Base-by-base conservation (phyloP, 1,284 basidiomycete genomes). In the Cutaneotrichosporon arboriforme region DNA sequence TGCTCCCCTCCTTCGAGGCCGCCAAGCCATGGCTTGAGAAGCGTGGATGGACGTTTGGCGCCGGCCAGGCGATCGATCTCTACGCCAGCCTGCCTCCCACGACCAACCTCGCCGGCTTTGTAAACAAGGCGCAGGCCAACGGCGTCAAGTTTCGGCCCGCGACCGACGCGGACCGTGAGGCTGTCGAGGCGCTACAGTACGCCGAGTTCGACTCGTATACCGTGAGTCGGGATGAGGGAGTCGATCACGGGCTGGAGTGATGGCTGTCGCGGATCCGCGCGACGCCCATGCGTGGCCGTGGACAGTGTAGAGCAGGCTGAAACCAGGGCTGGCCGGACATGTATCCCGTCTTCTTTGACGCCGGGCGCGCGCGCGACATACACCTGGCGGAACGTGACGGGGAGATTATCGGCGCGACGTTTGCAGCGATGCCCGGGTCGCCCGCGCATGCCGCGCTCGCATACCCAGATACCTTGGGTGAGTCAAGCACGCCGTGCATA, bases 261-360 rank as follows among this genome's bases (percentile, higher is more conserved):
- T n/a, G n/a, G n/a, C n/a, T n/a, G n/a, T n/a, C n/a, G n/a, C n/a
- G n/a, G n/a, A n/a, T n/a, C n/a, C n/a, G n/a, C n/a, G n/a, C n/a
- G n/a, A n/a, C n/a, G n/a, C n/a, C n/a, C n/a, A n/a, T n/a, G n/a
- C n/a, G n/a, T n/a, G n/a, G n/a, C n/a, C n/a, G n/a, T n/a, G n/a
- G n/a, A n/a, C n/a, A n/a, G n/a, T n/a, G n/a, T n/a, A n/a, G n/a
- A n/a, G n/a, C n/a, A n/a, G n/a, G 40, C 51, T 55, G 13, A 57
- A 38, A 8, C 9, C 42, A 64, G 62, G 63, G 63, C 4, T 65
- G 63, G 63, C 63, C 63, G 3, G 63, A 63, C 49, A 41, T 58
- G 52, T 64, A 59, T 35, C 58, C 51, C 12, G 22, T 20, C 15
- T 46, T 63, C 42, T 22, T 61, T 31, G 44, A 51, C 0, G 52